Percentiles rank a stretch among this genome's conserved stretches.
Conservation (phyloP, 805 yeast genomes). For the Monosporozyma unispora region DNA sequence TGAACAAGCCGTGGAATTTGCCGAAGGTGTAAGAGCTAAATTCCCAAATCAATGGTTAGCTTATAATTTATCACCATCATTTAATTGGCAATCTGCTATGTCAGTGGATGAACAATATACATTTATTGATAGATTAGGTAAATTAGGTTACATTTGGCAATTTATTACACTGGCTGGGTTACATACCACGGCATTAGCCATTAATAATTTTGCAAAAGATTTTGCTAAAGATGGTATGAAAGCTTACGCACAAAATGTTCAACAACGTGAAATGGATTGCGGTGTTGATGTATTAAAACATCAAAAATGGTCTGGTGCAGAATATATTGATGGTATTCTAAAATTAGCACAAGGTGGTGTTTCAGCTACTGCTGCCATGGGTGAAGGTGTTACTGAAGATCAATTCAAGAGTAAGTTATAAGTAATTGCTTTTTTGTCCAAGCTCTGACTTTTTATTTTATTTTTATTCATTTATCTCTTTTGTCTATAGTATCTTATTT, state of each 20-base stretch:
- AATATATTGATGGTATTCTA: slow-evolving; percentile 83
- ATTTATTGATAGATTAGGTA: slow-evolving; percentile 75
- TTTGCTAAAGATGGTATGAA: slow-evolving; percentile 83
- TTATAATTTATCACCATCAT: slow-evolving; percentile 92
- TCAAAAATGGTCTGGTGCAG: slow-evolving; percentile 99
- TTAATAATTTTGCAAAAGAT: slow-evolving; percentile 72
- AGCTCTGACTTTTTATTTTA: not conserved
- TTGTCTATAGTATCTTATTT: not conserved
- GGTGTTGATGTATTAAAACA: slow-evolving; percentile 96
- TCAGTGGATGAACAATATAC: slow-evolving; percentile 77
- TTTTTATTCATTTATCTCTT: not conserved
- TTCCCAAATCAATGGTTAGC: slow-evolving; percentile 94
- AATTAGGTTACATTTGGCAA: slow-evolving; percentile 94
- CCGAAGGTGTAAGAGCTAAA: slow-evolving; percentile 74
- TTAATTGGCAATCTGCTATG: slow-evolving; percentile 97
- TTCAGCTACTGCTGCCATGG: slow-evolving; percentile 95
- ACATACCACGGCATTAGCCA: slow-evolving; percentile 90
- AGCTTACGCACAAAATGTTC: slow-evolving; percentile 86
- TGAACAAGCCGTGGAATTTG: slow-evolving; percentile 88
- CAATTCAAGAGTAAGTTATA: slow-evolving; percentile 53
- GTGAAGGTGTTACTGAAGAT: slow-evolving; percentile 95
- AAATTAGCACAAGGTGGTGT: slow-evolving; percentile 92
- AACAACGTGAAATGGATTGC: slow-evolving; percentile 75
- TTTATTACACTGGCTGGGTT: slow-evolving; percentile 95
- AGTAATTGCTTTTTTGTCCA: no score